Evolutionary conservation across 1,284 basidiomycete species (phyloP).

Genomic region (Tilletia setariae): DNA sequence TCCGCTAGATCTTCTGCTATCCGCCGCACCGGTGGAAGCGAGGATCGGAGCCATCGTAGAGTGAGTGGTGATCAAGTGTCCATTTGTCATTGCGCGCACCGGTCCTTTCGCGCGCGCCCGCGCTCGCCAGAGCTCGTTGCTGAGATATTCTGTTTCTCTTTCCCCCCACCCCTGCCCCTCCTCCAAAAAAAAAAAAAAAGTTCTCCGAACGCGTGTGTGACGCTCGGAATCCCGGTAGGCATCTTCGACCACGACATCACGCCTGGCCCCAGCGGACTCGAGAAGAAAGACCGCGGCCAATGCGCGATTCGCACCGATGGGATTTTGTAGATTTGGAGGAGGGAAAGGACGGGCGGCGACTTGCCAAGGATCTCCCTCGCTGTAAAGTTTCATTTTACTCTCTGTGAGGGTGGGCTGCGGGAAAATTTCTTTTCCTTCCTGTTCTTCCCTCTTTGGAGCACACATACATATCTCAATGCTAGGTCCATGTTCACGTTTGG

Average conservation of each 20-base stretch:
- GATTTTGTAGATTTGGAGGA: conserved; percentile 44
- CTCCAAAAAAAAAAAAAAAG: too few species aligned
- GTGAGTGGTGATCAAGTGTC: not conserved
- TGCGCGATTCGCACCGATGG: conserved; percentile 68
- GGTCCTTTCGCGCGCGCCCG: too few species aligned
- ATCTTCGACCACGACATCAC: conserved; percentile 73
- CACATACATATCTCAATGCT: not conserved
- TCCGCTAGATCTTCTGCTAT: conserved; percentile 65
- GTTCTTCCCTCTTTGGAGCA: not conserved
- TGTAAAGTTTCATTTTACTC: too few species aligned
- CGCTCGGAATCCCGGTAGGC: conserved; percentile 66
- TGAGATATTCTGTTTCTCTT: too few species aligned
- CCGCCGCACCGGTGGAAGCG: conserved; percentile 71
- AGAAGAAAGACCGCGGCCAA: conserved; percentile 62
- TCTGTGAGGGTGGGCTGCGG: too few species aligned
- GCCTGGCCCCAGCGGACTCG: conserved; percentile 64
- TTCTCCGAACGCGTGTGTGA: conserved; percentile 73
- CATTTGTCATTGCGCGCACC: not conserved
- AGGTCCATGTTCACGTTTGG: not conserved
- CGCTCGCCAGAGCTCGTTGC: too few species aligned
- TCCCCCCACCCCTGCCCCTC: not conserved
- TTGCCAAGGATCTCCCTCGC: too few species aligned
- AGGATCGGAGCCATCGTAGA: conserved; percentile 73
- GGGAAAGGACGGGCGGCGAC: too few species aligned
- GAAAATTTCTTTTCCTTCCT: too few species aligned